Percentiles rank a stretch among this genome's conserved stretches.
Conservation (phyloP, 192 early-diverging fungal species). For the Coemansia sp. region DNA sequence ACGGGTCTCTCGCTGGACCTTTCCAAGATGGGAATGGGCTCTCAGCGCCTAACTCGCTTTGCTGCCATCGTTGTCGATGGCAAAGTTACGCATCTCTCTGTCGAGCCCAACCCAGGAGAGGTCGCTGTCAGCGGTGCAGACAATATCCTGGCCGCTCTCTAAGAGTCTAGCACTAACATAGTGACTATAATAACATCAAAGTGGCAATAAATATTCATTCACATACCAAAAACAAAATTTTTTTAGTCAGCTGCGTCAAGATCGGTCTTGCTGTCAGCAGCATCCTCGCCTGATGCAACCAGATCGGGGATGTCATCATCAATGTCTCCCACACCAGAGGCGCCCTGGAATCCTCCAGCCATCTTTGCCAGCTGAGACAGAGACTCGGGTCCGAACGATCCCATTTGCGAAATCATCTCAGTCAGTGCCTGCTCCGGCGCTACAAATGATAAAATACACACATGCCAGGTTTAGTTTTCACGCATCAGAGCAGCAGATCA, state of each 20-base stretch:
- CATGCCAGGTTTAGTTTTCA: not conserved
- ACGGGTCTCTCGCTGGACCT: slow-evolving; percentile 71
- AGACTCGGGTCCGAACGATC: slow-evolving; percentile 85
- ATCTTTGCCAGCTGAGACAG: slow-evolving; percentile 85
- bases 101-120: slow-evolving; percentile 60
- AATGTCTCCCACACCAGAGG: slow-evolving; percentile 62
- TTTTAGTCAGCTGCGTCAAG: slow-evolving; percentile 48
- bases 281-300: slow-evolving; percentile 73
- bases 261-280: slow-evolving; percentile 60
- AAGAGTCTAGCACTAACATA: slow-evolving; percentile 8
- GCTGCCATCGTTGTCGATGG: slow-evolving; percentile 70
- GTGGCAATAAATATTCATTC: not conserved
- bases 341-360: slow-evolving; percentile 80
- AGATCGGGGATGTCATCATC: slow-evolving; percentile 98
- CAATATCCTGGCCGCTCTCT: slow-evolving; percentile 62
- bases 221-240: not conserved
- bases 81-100: slow-evolving; percentile 69
- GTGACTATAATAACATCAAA: not conserved
- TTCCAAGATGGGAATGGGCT: slow-evolving; percentile 63
- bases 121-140: slow-evolving; percentile 63
- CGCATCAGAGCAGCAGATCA: not conserved
- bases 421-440: slow-evolving; percentile 48
- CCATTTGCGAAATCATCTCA: slow-evolving; percentile 56
- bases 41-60: slow-evolving; percentile 69
- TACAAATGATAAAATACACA: slow-evolving; percentile 3